These are phyloP conservation scores for Pestalotiopsis sp. DNA, from an alignment of 2,329 filamentous ascomycete genomes.

Conservation along the genomic window DNA sequence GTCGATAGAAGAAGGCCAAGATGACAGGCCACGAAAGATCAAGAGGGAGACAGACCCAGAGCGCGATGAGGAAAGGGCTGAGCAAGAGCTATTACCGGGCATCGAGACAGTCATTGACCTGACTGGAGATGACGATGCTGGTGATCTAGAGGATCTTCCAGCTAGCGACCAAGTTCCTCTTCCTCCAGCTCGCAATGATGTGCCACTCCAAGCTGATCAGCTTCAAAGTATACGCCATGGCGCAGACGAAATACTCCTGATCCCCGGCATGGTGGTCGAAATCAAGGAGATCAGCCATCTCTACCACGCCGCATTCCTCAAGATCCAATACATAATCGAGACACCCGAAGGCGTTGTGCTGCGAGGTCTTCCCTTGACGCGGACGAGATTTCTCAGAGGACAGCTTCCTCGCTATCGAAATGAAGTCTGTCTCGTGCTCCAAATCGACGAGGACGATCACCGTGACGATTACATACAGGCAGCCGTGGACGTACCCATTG, in stretches of 20 bases:
- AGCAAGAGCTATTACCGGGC: not conserved
- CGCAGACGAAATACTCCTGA: not conserved
- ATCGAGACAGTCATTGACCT: slow-evolving; percentile 9
- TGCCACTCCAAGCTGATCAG: not conserved
- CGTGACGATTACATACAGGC: slow-evolving; percentile 25
- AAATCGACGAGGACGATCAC: slow-evolving; percentile 25
- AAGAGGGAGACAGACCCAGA: not conserved
- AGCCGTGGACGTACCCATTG: slow-evolving; percentile 27
- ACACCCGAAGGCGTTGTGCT: slow-evolving; percentile 19
- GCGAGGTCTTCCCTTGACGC: slow-evolving; percentile 31
- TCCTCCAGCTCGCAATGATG: not conserved
- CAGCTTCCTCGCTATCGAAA: slow-evolving; percentile 28
- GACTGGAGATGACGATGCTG: not conserved
- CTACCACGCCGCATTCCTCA: slow-evolving; percentile 21
- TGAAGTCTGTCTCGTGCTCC: slow-evolving; percentile 28
- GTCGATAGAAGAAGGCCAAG: not conserved
- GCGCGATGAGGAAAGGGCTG: not conserved
- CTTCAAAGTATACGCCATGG: not conserved
- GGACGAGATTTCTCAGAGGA: slow-evolving; percentile 27
- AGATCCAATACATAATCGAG: slow-evolving; percentile 23
- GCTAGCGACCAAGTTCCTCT: not conserved
- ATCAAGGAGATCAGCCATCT: not conserved
- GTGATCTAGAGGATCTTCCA: not conserved
- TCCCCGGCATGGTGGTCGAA: slow-evolving; percentile 3
- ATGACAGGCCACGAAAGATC: not conserved